Percentiles rank a stretch among this genome's conserved stretches.
These are phyloP conservation scores for Dryadomyces sulphureus DNA, from an alignment of 2,329 filamentous ascomycete species.

Conservation along the genomic window DNA sequence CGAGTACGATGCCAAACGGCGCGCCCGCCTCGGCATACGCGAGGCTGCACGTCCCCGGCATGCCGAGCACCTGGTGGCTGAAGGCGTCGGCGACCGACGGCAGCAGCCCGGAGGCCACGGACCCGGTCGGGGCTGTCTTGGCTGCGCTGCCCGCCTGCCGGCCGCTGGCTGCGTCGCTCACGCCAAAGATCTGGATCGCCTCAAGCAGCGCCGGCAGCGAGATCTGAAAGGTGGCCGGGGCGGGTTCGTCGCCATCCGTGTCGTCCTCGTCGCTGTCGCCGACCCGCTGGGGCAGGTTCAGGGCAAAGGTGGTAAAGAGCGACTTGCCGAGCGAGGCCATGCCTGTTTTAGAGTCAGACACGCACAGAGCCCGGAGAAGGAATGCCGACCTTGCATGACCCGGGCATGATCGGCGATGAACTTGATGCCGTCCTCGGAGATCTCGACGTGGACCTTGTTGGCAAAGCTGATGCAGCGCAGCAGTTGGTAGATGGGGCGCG, in stretches of 20 bases:
- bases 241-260: constrained; percentile 23
- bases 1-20: constrained; percentile 70
- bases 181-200: constrained; percentile 87
- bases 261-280: constrained; percentile 23
- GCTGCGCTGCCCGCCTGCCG: no score
- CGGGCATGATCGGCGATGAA: constrained; percentile 80
- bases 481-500: constrained; percentile 55
- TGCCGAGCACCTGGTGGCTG: constrained; percentile 65
- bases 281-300: constrained; percentile 34
- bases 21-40: constrained; percentile 61
- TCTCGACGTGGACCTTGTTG: constrained; percentile 49
- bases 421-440: constrained; percentile 71
- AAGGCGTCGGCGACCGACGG: constrained; percentile 50
- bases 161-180: constrained; percentile 48
- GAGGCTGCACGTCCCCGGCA: constrained; percentile 74
- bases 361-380: background rate
- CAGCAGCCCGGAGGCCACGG: no score
- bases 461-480: constrained; percentile 44
- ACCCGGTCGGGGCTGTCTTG: no score
- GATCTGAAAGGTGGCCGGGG: constrained; percentile 60
- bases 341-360: constrained; percentile 23
- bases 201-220: constrained; percentile 79
- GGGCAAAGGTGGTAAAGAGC: constrained; percentile 75
- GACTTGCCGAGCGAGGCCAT: constrained; percentile 75
- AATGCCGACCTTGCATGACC: constrained; percentile 65